Base-by-base conservation (phyloP, 2,329 filamentous ascomycete genomes). In the Microsporum ferrugineum region DNA sequence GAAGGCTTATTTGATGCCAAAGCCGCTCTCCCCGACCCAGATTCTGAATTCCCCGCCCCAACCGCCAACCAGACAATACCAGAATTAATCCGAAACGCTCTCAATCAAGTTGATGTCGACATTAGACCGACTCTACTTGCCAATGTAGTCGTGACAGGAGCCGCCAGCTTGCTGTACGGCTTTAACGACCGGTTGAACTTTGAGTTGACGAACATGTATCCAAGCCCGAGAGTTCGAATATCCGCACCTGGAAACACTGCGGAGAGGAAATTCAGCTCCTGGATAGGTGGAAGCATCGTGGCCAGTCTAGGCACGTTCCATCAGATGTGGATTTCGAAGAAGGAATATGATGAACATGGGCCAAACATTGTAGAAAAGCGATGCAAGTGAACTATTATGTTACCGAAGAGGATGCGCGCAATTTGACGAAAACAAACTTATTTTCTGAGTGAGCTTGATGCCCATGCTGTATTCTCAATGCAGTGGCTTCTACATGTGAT, bases 311-410 rank as follows among this genome's bases (percentile, higher is more conserved):
- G 95, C 7, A 96, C 91, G 12, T 99, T 99, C 77, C 94, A 99
- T 78, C 94, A 99, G 79, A 92, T 99, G 88, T 99, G 94, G 94
- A 95, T 99, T 68, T 92, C 88, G 29, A 89, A 86, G 75, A 95
- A 96, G 80, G 94, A 99, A 78, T 97, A 96, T 69, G 91, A 96
- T 65, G 95, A 99, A 79, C 91, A 96, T 73, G 94, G 94, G 1
- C 79, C 86, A 4, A 84, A 84, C 65, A 91, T 97, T 68, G 89
- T 97, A 51, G 92, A 97, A 80, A 96, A 96, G 83, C 82, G 92
- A 69, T 97, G 92, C 82, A 95, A 96, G 79, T 97, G 71, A 77
- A 27, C 8, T 2, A 14, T 34, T 31, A 34, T 59, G 47, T 36
- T 29, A 17, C 27, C 36, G 34, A 7, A 27, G 33, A 55, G 7